Conservation (phyloP, 768 basidiomycete species). For the Kwoniella mangroviensis region DNA sequence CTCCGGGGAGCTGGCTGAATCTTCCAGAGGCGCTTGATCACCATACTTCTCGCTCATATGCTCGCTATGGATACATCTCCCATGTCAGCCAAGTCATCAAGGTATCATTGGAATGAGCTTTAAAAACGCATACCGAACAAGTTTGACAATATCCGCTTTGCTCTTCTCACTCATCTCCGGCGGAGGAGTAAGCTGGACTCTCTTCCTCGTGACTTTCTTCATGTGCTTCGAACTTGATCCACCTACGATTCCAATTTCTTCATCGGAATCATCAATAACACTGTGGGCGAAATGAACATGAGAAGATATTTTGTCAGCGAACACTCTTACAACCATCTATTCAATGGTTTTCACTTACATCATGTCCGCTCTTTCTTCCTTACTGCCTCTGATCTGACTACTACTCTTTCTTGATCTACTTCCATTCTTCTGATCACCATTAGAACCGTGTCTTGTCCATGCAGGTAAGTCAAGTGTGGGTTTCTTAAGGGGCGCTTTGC, state of each 20-base stretch:
- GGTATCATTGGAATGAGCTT: too few species aligned
- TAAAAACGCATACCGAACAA: constrained; percentile 14
- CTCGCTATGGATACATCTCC: neutral
- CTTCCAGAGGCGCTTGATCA: neutral
- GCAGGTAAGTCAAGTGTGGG: constrained; percentile 19
- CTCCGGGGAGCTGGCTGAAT: neutral
- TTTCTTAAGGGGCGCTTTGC: constrained; percentile 10
- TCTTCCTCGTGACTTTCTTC: neutral
- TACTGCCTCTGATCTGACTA: constrained; percentile 21
- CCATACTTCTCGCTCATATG: constrained; percentile 2
- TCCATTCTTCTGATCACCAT: constrained; percentile 16
- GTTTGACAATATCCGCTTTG: constrained; percentile 17
- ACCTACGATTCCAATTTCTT: constrained; percentile 8
- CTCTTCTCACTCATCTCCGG: constrained; percentile 23
- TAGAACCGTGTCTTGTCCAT: constrained; percentile 22
- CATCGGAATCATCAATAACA: constrained; percentile 19
- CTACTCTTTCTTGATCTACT: constrained; percentile 17
- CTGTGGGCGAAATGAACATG: neutral
- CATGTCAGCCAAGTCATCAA: neutral
- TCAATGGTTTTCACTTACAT: constrained; percentile 20
- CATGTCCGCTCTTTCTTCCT: constrained; percentile 25
- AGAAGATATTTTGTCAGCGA: too few species aligned
- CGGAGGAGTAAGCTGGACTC: constrained; percentile 26
- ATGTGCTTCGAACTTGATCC: neutral
- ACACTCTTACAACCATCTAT: too few species aligned